Base-by-base conservation (phyloP, 805 yeast genomes). In the Schwanniomyces sp. region DNA sequence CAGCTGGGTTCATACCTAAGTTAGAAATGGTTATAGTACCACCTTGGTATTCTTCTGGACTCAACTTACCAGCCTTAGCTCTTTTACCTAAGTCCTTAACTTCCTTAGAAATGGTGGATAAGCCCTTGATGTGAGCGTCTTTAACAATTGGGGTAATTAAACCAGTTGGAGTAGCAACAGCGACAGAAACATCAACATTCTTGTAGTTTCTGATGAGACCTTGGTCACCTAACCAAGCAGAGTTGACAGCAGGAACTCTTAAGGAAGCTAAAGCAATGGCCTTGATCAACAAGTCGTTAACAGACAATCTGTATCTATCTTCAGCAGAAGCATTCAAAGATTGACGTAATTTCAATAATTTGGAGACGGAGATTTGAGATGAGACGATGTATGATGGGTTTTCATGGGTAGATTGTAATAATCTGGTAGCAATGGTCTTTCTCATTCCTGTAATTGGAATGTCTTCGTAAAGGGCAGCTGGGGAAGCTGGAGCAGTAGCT, bases 1-100 rank as follows among this genome's bases (percentile, higher is more conserved):
- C 97, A 47, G 99, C 98, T 49, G 76, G 82, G 84, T 94, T 94
- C 99, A 94, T 94, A 67, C 99, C 99, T 80, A 94, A 79, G 86
- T 94, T 94, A 56, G 98, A 94, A 65, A 94, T 92, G 69, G 97
- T 91, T 71, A 94, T 89, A 59, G 99, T 91, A 66, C 99, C 99
- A 62, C 99, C 99, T 81, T 90, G 96, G 85, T 88, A 94, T 77
- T 94, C 99, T 71, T 90, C 96, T 53, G 99, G 99, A 56, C 74
- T 66, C 69, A 94, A 84, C 79, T 92, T 94, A 74, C 90, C 91
- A 51, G 80, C 90, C 74, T 92, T 91, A 52, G 99, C 99, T 74
- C 94, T 89, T 80, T 88, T 88, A 58, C 97, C 98, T 58, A 94
- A 80, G 59, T 87, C 97, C 79, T 94, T 94, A 62, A 89, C 81